These are phyloP conservation scores for Talaromyces sp. DNA, from an alignment of 2,329 filamentous ascomycete genomes.

Conservation along the genomic window DNA sequence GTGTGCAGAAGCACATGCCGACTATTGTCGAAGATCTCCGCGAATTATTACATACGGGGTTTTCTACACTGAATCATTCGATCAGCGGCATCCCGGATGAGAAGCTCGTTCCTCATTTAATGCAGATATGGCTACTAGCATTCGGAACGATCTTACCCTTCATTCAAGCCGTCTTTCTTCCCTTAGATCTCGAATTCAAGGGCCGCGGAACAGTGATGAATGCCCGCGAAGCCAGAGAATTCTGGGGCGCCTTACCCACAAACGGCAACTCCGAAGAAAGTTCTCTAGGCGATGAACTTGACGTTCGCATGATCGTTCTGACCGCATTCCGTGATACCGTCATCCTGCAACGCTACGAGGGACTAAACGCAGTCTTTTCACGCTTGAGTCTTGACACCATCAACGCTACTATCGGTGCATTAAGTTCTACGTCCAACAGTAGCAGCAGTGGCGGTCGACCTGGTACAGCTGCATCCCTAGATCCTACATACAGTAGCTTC, in stretches of 20 bases:
- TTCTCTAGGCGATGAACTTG: conserved; percentile 62
- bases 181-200: conserved; percentile 88
- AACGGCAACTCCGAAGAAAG: conserved; percentile 42
- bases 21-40: conserved; percentile 62
- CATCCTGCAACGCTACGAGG: conserved; percentile 84
- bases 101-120: conserved; percentile 80
- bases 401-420: conserved; percentile 50
- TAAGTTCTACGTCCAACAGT: conserved; percentile 43
- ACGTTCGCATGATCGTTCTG: conserved; percentile 85
- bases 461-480: conserved; percentile 71
- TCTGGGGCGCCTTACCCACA: conserved; percentile 72
- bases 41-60: conserved; percentile 68
- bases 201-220: conserved; percentile 78
- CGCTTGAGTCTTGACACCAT: conserved; percentile 81
- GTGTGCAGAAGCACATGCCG: conserved; percentile 60
- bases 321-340: conserved; percentile 85
- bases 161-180: conserved; percentile 91
- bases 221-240: conserved; percentile 76
- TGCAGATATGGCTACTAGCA: conserved; percentile 91
- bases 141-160: conserved; percentile 90
- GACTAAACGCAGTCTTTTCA: conserved; percentile 84
- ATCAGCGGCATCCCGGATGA: conserved; percentile 78
- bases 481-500: conserved; percentile 73
- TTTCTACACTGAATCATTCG: conserved; percentile 80
- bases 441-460: conserved; percentile 56